phyloP scores from a whole-genome alignment of 163 green algal genomes.

The Chlorella variabilis region DNA sequence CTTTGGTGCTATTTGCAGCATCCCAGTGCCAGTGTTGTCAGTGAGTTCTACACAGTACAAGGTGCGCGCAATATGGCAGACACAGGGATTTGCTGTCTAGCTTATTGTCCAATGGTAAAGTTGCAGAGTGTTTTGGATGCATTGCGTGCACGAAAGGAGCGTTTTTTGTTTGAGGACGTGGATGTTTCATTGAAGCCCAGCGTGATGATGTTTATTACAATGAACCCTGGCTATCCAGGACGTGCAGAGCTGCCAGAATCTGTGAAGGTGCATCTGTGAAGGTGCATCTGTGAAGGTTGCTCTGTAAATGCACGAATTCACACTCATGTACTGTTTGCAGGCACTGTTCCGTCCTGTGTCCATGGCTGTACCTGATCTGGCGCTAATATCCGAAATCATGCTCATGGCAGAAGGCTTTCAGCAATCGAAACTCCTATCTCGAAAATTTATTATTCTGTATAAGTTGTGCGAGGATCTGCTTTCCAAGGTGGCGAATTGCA shows the following conservation, averaged over 20 bases:
- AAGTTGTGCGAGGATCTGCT: conserved; percentile 91
- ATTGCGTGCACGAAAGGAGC: conserved; percentile 83
- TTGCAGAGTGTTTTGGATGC: conserved; percentile 89
- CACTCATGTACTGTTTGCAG: conserved; percentile 35
- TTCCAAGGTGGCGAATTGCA: conserved; percentile 72
- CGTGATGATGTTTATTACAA: conserved; percentile 97
- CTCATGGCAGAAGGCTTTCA: conserved; percentile 97
- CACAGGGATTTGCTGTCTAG: too few relatives aligned
- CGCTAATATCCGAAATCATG: conserved; percentile 97
- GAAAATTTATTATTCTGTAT: conserved; percentile 97
- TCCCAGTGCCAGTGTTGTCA: conserved; percentile 84
- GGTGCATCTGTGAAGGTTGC: too few relatives aligned
- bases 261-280: conserved; percentile 73
- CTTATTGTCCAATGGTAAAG: too few relatives aligned
- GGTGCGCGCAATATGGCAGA: conserved; percentile 14
- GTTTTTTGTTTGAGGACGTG: conserved; percentile 90
- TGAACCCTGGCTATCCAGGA: conserved; percentile 96
- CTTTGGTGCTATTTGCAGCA: conserved; percentile 37
- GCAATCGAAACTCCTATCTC: conserved; percentile 86
- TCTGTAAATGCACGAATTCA: not conserved
- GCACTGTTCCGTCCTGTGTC: conserved; percentile 91
- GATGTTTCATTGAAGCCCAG: conserved; percentile 82
- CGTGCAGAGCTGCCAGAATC: conserved; percentile 94
- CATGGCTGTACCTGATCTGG: conserved; percentile 92
- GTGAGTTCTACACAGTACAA: conserved; percentile 96